These are phyloP conservation scores for Coelastrella sp. DNA, from an alignment of 139 green algal genomes.

Conservation along the genomic window DNA sequence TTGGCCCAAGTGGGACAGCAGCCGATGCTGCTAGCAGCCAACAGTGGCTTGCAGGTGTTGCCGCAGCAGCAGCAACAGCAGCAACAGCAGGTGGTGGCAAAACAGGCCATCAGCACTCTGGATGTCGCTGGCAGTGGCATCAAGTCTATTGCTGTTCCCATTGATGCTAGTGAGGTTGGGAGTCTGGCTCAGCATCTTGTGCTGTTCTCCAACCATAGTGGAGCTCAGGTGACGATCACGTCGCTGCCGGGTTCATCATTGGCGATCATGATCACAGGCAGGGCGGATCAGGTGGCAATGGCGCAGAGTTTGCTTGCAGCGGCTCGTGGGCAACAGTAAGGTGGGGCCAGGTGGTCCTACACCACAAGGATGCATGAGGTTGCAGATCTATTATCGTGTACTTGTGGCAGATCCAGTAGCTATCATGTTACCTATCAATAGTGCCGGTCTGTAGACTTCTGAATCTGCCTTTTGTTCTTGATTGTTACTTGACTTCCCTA, in stretches of 20 bases:
- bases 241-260: not conserved
- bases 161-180: slow-evolving; percentile 12
- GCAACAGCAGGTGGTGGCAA: slow-evolving; percentile 12
- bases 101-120: not conserved
- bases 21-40: not conserved
- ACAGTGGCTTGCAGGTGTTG: not conserved
- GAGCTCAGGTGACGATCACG: slow-evolving; percentile 33
- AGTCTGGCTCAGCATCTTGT: not conserved
- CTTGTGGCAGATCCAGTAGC: too few relatives aligned
- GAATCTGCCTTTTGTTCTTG: too few relatives aligned
- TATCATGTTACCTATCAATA: too few relatives aligned
- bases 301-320: slow-evolving; percentile 18
- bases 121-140: not conserved
- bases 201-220: slow-evolving; percentile 12
- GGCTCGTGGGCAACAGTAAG: not conserved
- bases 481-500: too few relatives aligned
- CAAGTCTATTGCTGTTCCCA: slow-evolving; percentile 30
- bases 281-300: slow-evolving; percentile 9
- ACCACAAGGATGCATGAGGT: too few relatives aligned
- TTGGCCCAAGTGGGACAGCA: not conserved
- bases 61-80: slow-evolving; percentile 8
- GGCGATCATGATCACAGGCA: slow-evolving; percentile 30
- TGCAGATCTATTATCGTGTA: too few relatives aligned
- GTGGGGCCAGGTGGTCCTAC: too few relatives aligned
- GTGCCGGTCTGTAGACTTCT: too few relatives aligned